Percentiles rank a stretch among this genome's conserved stretches.
Conservation (phyloP, 495 filamentous ascomycete genomes). For the Amphirosellinia nigrospora region DNA sequence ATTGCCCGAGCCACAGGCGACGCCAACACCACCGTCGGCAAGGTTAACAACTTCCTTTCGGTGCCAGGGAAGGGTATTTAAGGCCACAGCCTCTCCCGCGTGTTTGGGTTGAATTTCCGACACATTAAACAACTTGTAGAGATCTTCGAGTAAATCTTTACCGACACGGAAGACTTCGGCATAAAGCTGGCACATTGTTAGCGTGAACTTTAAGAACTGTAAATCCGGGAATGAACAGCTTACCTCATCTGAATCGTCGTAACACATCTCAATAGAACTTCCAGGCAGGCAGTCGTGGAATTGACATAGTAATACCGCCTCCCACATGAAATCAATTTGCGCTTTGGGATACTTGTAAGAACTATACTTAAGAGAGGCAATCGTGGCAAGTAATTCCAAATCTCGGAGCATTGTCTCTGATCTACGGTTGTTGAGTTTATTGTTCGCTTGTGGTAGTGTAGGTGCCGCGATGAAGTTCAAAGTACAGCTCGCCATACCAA, state of each 20-base stretch:
- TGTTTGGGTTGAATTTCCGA: constrained; percentile 41
- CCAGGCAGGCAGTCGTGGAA: constrained; percentile 98
- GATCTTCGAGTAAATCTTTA: constrained; percentile 69
- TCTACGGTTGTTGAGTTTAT: constrained; percentile 90
- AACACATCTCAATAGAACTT: constrained; percentile 96
- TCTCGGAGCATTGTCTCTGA: constrained; percentile 84
- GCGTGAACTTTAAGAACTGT: neutral
- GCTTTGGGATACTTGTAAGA: constrained; percentile 90
- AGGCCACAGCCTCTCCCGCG: constrained; percentile 53
- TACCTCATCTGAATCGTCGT: constrained; percentile 86
- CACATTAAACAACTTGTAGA: constrained; percentile 71
- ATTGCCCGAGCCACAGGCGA: constrained; percentile 57
- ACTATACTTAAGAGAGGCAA: constrained; percentile 74
- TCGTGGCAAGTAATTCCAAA: constrained; percentile 84
- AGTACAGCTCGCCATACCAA: constrained; percentile 98
- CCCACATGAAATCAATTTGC: constrained; percentile 93
- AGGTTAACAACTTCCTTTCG: constrained; percentile 74
- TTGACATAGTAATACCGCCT: constrained; percentile 82
- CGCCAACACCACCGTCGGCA: constrained; percentile 51
- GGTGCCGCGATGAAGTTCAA: constrained; percentile 93
- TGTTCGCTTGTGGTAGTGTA: constrained; percentile 98
- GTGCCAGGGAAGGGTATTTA: constrained; percentile 87
- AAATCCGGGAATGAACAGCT: constrained; percentile 16
- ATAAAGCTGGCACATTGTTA: constrained; percentile 65
- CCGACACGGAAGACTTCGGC: constrained; percentile 80